Evolutionary conservation across 257 asterid species (phyloP).

Genomic region (Solanum okadae): DNA sequence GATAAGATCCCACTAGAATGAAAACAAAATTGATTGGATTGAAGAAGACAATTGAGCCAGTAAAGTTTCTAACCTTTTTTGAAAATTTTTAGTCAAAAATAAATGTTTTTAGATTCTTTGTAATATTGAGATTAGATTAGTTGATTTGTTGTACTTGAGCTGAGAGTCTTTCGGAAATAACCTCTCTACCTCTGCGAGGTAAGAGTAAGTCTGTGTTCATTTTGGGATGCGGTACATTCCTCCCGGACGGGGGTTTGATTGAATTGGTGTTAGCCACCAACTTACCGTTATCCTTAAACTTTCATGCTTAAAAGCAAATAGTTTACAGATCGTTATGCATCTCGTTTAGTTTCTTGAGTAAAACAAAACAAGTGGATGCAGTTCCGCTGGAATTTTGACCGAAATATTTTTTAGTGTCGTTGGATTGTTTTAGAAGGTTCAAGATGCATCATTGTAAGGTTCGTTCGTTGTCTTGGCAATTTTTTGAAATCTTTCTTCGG

Average conservation of each 20-base stretch:
- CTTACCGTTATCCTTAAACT: not conserved
- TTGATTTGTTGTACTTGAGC: not conserved
- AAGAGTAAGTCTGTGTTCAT: not conserved
- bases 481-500: not conserved
- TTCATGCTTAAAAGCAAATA: not conserved
- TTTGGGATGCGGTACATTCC: not conserved
- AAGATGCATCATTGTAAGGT: not conserved
- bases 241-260: not conserved
- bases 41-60: not conserved
- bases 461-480: not conserved
- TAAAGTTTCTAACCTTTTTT: not conserved
- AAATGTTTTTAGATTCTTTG: not conserved
- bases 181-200: not conserved
- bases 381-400: not conserved
- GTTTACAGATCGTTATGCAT: not conserved
- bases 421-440: not conserved
- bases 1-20: not conserved
- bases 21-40: not conserved
- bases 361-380: not conserved
- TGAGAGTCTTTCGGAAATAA: not conserved
- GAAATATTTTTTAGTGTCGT: not conserved
- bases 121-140: not conserved
- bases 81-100: not conserved
- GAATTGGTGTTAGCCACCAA: not conserved
- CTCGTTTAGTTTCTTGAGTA: not conserved